These are phyloP conservation scores for Trypanosoma cruzi DNA, from an alignment of 208 protist species.

Conservation along the genomic window DNA sequence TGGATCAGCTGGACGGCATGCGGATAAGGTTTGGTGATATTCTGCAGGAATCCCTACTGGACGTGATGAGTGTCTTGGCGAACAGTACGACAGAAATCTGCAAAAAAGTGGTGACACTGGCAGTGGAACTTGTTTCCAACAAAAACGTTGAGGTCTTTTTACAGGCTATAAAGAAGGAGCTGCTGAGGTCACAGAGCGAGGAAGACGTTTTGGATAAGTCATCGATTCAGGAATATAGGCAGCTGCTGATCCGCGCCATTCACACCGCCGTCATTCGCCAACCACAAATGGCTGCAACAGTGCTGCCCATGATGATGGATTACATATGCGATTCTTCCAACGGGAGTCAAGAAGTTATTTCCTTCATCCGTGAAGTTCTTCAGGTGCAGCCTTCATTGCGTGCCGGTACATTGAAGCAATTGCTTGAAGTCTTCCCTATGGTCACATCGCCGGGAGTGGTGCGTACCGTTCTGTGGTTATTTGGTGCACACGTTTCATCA, in stretches of 20 bases:
- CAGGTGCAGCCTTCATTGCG: conserved; percentile 91
- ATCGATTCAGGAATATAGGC: conserved; percentile 75
- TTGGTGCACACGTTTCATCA: conserved; percentile 88
- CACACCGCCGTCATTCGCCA: conserved; percentile 92
- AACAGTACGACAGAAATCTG: conserved; percentile 94
- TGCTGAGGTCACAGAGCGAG: conserved; percentile 55
- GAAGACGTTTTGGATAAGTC: conserved; percentile 34
- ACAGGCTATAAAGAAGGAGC: conserved; percentile 95
- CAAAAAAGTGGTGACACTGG: conserved; percentile 93
- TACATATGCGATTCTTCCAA: conserved; percentile 88
- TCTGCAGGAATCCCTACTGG: conserved; percentile 95
- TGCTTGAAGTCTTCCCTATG: conserved; percentile 61
- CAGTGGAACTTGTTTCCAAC: conserved; percentile 91
- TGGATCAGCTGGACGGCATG: conserved; percentile 96
- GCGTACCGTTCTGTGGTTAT: conserved; percentile 92
- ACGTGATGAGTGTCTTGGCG: conserved; percentile 94
- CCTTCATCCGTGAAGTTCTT: conserved; percentile 95
- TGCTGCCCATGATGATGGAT: conserved; percentile 95
- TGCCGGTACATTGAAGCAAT: conserved; percentile 46
- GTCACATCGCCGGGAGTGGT: conserved; percentile 70
- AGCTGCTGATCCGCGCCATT: conserved; percentile 94
- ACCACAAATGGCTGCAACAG: conserved; percentile 70
- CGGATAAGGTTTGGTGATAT: conserved; percentile 71
- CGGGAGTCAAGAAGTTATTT: conserved; percentile 90
- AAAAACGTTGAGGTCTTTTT: conserved; percentile 96